phyloP scores from a whole-genome alignment of 202 grass and related monocot genomes.

The Dendrocalamus latiflorus region DNA sequence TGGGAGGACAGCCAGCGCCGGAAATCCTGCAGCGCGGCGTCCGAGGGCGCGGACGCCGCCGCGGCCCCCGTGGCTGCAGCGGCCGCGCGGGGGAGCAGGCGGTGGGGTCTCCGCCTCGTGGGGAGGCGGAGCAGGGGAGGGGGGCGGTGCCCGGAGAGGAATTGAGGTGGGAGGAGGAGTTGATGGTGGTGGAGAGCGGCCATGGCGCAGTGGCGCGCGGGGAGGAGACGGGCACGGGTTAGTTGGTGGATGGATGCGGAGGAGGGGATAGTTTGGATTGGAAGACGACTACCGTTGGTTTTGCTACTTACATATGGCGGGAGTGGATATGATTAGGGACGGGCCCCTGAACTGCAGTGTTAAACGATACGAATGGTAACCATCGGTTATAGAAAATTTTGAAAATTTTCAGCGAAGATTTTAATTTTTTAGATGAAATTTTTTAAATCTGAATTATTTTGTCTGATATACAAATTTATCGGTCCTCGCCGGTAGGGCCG shows the following conservation, averaged over 20 bases:
- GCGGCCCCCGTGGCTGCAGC: background rate
- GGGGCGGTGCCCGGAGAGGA: background rate
- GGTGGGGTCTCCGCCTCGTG: constrained; percentile 10
- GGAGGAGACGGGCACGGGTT: too few species aligned
- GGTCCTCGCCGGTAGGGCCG: too few species aligned
- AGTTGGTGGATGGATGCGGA: background rate
- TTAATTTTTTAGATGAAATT: too few species aligned
- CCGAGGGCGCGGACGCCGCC: constrained; percentile 20
- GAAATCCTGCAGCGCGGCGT: constrained; percentile 53
- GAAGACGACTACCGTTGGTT: constrained; percentile 38
- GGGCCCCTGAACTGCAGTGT: too few species aligned
- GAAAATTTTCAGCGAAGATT: too few species aligned
- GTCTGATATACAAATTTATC: too few species aligned
- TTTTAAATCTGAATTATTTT: too few species aligned
- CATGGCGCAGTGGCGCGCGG: too few species aligned
- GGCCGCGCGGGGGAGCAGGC: constrained; percentile 22
- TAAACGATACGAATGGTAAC: too few species aligned
- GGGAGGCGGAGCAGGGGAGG: constrained; percentile 3
- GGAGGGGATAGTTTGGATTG: constrained; percentile 21
- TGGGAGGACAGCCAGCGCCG: too few species aligned
- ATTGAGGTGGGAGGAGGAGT: background rate
- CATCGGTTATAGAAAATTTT: too few species aligned
- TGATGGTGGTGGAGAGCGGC: too few species aligned
- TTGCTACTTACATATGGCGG: background rate
- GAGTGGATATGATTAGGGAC: constrained; percentile 33